A percentile compares a stretch with the other conserved stretches of the same genome.
phyloP scores from a whole-genome alignment of 345 rosid species.

The Limnanthes douglasii region DNA sequence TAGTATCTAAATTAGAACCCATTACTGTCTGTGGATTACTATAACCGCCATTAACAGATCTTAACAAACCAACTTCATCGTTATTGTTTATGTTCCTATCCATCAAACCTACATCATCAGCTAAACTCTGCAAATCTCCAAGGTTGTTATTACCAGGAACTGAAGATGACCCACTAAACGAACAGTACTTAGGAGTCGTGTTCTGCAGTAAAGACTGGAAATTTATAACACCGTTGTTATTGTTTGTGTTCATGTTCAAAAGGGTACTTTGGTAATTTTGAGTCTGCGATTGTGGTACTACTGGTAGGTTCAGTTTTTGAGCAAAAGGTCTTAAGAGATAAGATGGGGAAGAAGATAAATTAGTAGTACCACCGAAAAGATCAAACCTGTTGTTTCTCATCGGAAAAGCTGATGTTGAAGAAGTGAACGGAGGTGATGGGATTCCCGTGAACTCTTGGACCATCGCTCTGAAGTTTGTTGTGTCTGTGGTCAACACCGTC shows the following conservation, averaged over 20 bases:
- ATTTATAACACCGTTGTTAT: slow-evolving; percentile 30
- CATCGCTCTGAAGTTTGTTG: slow-evolving; percentile 89
- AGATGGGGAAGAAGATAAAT: slow-evolving; percentile 22
- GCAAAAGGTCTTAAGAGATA: slow-evolving; percentile 38
- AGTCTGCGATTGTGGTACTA: slow-evolving; percentile 11
- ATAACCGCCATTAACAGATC: slow-evolving; percentile 22
- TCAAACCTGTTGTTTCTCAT: slow-evolving; percentile 46
- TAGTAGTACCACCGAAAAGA: slow-evolving; percentile 50
- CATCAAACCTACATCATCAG: slow-evolving; percentile 17
- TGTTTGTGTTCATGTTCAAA: slow-evolving; percentile 25
- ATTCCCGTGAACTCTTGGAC: slow-evolving; percentile 97
- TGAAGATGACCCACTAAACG: slow-evolving; percentile 15
- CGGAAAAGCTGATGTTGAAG: slow-evolving; percentile 40
- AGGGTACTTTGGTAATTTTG: slow-evolving; percentile 17
- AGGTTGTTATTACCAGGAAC: slow-evolving; percentile 23
- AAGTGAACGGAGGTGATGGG: slow-evolving; percentile 73
- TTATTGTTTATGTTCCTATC: slow-evolving; percentile 10
- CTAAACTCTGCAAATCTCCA: slow-evolving; percentile 36
- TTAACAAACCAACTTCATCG: slow-evolving; percentile 20
- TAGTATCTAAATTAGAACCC: slow-evolving; percentile 26
- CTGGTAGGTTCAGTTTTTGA: slow-evolving; percentile 22
- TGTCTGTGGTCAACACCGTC: slow-evolving; percentile 79
- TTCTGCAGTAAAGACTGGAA: slow-evolving; percentile 52
- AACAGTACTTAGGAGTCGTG: slow-evolving; percentile 21
- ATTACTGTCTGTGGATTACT: slow-evolving; percentile 14